A percentile compares a stretch with the other conserved stretches of the same genome.
Evolutionary conservation across 2,329 filamentous ascomycete species (phyloP).

Genomic region (Cryphonectria radicalis): DNA sequence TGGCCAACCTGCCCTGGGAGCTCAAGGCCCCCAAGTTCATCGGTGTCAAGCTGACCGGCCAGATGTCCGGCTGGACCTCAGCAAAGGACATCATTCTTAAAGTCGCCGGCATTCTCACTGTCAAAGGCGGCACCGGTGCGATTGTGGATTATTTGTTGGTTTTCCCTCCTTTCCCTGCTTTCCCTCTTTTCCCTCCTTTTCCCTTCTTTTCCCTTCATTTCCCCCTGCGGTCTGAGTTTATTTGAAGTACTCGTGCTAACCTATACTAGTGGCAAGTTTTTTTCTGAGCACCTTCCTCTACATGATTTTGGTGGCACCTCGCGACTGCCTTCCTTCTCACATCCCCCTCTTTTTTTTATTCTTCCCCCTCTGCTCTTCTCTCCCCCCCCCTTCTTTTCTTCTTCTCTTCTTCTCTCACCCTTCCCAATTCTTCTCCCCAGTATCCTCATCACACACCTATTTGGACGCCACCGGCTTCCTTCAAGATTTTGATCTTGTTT

Average conservation of each 20-base stretch:
- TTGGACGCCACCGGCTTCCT: too few relatives aligned
- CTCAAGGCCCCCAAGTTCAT: slow-evolving; percentile 97
- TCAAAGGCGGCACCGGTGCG: slow-evolving; percentile 95
- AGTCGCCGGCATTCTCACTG: slow-evolving; percentile 93
- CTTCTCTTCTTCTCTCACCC: too few relatives aligned
- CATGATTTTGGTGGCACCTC: too few relatives aligned
- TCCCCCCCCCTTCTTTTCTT: too few relatives aligned
- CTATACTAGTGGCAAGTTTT: neutral
- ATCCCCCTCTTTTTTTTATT: neutral
- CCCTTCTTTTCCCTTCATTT: too few relatives aligned
- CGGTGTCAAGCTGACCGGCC: slow-evolving; percentile 91
- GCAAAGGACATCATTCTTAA: slow-evolving; percentile 98
- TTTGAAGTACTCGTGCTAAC: neutral
- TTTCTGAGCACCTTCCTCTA: neutral
- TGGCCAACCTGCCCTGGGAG: slow-evolving; percentile 97
- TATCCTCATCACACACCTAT: neutral
- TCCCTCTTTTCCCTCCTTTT: too few relatives aligned
- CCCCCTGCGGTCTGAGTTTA: too few relatives aligned
- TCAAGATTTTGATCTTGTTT: too few relatives aligned
- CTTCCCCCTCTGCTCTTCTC: too few relatives aligned
- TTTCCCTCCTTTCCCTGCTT: neutral
- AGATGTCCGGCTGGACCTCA: slow-evolving; percentile 87
- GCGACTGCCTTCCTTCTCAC: neutral
- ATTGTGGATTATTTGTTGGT: slow-evolving; percentile 68
- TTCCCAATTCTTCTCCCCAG: too few relatives aligned